Evolutionary conservation across 257 asterid genomes (phyloP), one percentile per base, ranked within the genome.

Genomic region (Salvia splendens): DNA sequence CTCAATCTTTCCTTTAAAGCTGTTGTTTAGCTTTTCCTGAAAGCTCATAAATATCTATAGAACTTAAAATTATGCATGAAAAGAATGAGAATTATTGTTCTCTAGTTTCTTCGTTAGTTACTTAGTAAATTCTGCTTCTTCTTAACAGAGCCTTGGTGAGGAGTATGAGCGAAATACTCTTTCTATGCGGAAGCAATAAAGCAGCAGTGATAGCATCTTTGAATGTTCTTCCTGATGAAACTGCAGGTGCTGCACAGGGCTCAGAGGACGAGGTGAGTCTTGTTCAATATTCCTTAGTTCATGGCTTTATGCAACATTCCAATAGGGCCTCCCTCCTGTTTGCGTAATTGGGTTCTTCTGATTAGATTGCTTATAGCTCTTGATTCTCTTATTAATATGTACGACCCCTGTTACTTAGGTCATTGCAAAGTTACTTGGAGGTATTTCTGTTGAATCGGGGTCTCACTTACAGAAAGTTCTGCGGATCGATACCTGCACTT

Each of bases 101-200:
- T 36, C 41, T 55, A 17, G 42, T 65, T 48, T 49, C 24, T 73
- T 41, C 41, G 35, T 12, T 14, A 5, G 61, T 61, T 75, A 60
- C 71, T 68, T 16, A 54, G 24, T 53, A 50, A 49, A 48, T 71
- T 54, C 40, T 60, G 64, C 64, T 76, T 50, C 69, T 69, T 68
- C 62, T 49, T 42, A n/a, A 65, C 95, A 93, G 97, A 72, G 95
- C 99, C 67, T 75, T 90, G 85, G 89, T 93, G 59, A 86, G 77
- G 76, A 86, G 95, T 74, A 90, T 93, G 95, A 71, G 81, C 30
- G 99, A 93, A 83, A 88, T 93, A 64, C 89, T 90, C 78, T 90
- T 93, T 83, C 84, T 83, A 42, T 93, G 95, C 66, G 99, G 97
- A 78, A 79, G 73, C 47, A 85, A 83, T 75, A 78, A 83, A 74